Evolutionary conservation across 176 grass and related monocot species (phyloP).

Genomic region (Echinochloa phyllopogon): DNA sequence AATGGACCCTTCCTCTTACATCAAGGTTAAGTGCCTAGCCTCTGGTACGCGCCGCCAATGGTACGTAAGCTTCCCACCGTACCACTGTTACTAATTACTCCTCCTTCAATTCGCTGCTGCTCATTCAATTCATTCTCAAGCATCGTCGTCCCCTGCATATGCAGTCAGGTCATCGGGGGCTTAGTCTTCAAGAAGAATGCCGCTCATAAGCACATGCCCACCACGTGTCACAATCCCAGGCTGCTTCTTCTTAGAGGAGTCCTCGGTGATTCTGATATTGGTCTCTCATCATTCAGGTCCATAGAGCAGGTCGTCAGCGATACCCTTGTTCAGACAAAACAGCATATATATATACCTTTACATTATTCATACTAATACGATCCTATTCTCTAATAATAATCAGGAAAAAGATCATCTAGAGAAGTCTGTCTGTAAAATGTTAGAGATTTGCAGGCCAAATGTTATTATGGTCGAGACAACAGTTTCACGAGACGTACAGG

Average conservation of each 20-base stretch:
- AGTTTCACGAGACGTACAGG: constrained; percentile 81
- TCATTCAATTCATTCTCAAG: no score
- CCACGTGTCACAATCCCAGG: constrained; percentile 70
- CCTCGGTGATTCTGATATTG: constrained; percentile 67
- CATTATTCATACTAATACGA: no score
- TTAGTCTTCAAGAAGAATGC: constrained; percentile 77
- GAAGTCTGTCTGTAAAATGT: constrained; percentile 53
- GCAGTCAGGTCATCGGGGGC: constrained; percentile 72
- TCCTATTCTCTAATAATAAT: background rate
- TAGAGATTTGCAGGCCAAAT: constrained; percentile 70
- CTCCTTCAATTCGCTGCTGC: no score
- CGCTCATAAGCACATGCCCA: constrained; percentile 91
- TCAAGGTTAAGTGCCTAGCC: constrained; percentile 78
- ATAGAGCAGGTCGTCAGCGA: constrained; percentile 60
- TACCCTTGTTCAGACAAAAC: background rate
- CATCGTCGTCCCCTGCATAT: background rate
- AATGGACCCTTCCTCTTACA: constrained; percentile 70
- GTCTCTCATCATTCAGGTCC: constrained; percentile 76
- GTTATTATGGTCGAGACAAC: constrained; percentile 91
- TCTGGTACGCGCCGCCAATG: constrained; percentile 50
- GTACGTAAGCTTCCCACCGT: constrained; percentile 29
- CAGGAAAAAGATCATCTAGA: constrained; percentile 73
- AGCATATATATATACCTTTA: background rate
- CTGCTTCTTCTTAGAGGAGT: constrained; percentile 70
- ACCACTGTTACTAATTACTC: no score